Evolutionary conservation across 2,329 filamentous ascomycete genomes (phyloP).

Genomic region (Penicillium sp.): DNA sequence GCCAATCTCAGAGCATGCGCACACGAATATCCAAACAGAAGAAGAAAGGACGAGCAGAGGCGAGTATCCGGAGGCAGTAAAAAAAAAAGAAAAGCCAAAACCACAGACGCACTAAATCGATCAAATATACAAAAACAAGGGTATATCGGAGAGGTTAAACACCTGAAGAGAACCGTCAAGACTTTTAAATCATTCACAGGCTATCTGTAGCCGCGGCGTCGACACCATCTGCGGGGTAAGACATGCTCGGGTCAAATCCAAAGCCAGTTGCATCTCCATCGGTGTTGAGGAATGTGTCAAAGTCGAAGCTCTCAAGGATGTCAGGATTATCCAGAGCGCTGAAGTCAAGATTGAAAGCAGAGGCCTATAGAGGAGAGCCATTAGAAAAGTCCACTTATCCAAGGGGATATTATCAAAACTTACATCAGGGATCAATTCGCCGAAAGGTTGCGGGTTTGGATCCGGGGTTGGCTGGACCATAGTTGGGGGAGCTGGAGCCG

Average conservation of each 20-base stretch:
- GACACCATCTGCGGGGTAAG: slow-evolving; percentile 46
- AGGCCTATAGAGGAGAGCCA: slow-evolving; percentile 26
- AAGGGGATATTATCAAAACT: no score
- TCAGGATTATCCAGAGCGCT: slow-evolving; percentile 51
- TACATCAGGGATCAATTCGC: slow-evolving; percentile 45
- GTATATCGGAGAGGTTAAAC: slow-evolving; percentile 42
- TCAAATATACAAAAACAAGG: slow-evolving; percentile 44
- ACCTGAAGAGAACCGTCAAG: slow-evolving; percentile 38
- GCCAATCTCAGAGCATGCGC: slow-evolving; percentile 36
- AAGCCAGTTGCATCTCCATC: slow-evolving; percentile 50
- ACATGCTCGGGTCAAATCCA: slow-evolving; percentile 47
- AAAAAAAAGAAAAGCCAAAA: slow-evolving; percentile 21
- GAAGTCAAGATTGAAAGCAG: slow-evolving; percentile 49
- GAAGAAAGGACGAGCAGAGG: slow-evolving; percentile 12
- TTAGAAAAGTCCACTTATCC: slow-evolving; percentile 24
- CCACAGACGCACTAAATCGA: slow-evolving; percentile 20
- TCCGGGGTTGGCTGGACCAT: slow-evolving; percentile 42
- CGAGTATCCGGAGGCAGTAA: slow-evolving; percentile 20
- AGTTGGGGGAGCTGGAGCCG: slow-evolving; percentile 39
- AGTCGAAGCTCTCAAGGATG: slow-evolving; percentile 63
- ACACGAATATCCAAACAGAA: slow-evolving; percentile 33
- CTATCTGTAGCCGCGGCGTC: slow-evolving; percentile 46
- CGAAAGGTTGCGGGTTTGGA: slow-evolving; percentile 37
- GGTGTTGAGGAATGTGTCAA: slow-evolving; percentile 68
- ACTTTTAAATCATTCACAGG: slow-evolving; percentile 40